Evolutionary conservation across 140 eudicot species (phyloP), one percentile per base, ranked within the genome.

Genomic region (Stevia rebaudiana): DNA sequence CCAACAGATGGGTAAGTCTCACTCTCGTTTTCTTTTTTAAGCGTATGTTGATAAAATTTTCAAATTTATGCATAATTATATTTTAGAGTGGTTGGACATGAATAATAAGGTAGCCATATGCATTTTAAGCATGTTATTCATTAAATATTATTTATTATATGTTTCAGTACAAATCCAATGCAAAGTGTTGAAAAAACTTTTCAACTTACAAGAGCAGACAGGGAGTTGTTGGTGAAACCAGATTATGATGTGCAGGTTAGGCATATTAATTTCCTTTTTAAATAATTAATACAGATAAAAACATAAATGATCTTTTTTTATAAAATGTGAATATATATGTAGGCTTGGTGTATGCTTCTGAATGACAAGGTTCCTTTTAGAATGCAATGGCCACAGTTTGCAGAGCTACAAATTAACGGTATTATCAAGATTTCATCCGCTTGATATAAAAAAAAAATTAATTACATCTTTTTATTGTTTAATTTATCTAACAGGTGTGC

Each of bases 271-370:
- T 15, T 52, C 11, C 48, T 12, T 52, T 72, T 19, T n/a, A n/a
- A n/a, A n/a, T n/a, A n/a, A 13, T 13, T 2, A 16, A 2, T 24
- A 50, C 48, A 17, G 41, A 54, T 41, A 25, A 19, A 12, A 68
- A 41, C 65, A 11, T 54, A 23, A 17, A 68, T 22, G 41, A 42
- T 55, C 11, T 19, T 12, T 52, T 31, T 62, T 52, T 48, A 44
- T 65, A 35, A 65, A 61, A 62, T 37, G 19, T 53, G 65, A 50
- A 43, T 70, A n/a, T 78, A 60, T 51, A 6, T 69, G 58, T 57
- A 90, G 97, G 97, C 94, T 3, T 90, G 95, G 97, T 90, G 97
- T 78, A 86, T 90, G 83, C 97, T 90, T 68, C 84, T 90, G 30
- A 90, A 86, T 72, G 97, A 90, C 73, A 90, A 90, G 83, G 97